Evolutionary conservation across 1,284 basidiomycete species (phyloP), one percentile per base, ranked within the genome.

Genomic region (Ceratobasidium theobromae): DNA sequence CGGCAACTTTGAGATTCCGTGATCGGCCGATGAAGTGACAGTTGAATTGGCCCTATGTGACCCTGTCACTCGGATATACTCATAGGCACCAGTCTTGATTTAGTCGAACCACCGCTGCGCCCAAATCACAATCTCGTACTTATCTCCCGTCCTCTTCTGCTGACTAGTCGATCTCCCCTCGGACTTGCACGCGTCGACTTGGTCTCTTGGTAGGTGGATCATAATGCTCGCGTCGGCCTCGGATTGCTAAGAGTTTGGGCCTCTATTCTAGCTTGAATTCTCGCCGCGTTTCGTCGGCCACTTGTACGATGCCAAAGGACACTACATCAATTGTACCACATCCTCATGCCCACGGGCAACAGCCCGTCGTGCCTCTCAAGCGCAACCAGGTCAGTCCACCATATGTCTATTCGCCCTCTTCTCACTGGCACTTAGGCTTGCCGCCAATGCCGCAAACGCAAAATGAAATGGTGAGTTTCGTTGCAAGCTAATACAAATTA

Each of bases 361-460:
- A 40, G 27, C 55, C 55, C 27, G 43, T 58, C 18, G 30, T 58
- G 4, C 55, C 55, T 21, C 55, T 58, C 55, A 58, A 58, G 55
- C 55, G 55, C 41, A 58, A 58, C 32, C 55, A 58, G 55, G 55
- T 58, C n/a, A 16, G 55, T 48, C 18, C 18, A 8, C 6, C 43
- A 21, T 21, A n/a, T n/a, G 43, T n/a, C 6, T n/a, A 11, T 21
- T 43, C 35, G 3, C 12, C 53, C 12, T 43, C 14, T 27, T 55
- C 38, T 40, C 23, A 55, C 12, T 28, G 14, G 18, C 40, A 8
- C 30, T 35, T 53, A 58, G 55, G 55, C 55, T 32, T 58, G 55
- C 55, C 55, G 55, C 43, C 55, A 58, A 58, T 58, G 55, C 55
- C 55, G 55, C 43, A 58, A 58, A 48, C 55, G 55, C 9, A 58